Evolutionary conservation across 768 basidiomycete species (phyloP), one percentile per base, ranked within the genome.

Genomic region (Mycena filopes): DNA sequence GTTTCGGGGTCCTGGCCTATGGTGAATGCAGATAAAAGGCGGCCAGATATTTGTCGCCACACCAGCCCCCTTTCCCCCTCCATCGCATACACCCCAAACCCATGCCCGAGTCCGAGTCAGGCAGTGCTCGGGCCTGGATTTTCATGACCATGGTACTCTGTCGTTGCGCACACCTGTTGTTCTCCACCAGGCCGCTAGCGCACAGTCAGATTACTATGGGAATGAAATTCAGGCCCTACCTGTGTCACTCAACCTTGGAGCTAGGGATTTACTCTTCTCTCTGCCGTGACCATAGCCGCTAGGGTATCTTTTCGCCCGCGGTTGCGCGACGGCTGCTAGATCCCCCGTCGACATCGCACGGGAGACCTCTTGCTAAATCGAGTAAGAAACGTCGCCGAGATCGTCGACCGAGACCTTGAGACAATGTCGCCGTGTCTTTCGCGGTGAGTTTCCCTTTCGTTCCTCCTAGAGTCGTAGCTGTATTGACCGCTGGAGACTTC

Each of bases 181-280:
- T 20, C 0, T 48, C 49, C 20, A 59, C 23, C 47, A n/a, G 38
- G 40, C n/a, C n/a, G n/a, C 48, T 40, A 59, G 26, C 47, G 41
- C 36, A 29, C 41, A 29, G 57, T 16, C 57, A 50, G 57, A 59
- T 28, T 59, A 59, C 57, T 49, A 59, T 59, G 48, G 57, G 38
- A 59, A 59, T 59, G 57, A 59, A 59, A 59, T 59, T 59, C 5
- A 41, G 57, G 28, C 57, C 48, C 47, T 48, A 42, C 38, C 18
- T 40, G 47, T 12, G 46, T 47, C 41, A 40, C 28, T 50, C n/a
- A 12, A 23, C 23, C 38, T 59, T 28, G 18, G 36, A 48, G 36
- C 56, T 25, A 3, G 47, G 18, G 23, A 23, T n/a, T 8, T 33
- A 28, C 29, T n/a, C 20, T 9, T 46, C 11, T 13, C 21, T 21